Evolutionary conservation across 1,284 basidiomycete genomes (phyloP), one percentile per base, ranked within the genome.

Genomic region (Malassezia vespertilionis): DNA sequence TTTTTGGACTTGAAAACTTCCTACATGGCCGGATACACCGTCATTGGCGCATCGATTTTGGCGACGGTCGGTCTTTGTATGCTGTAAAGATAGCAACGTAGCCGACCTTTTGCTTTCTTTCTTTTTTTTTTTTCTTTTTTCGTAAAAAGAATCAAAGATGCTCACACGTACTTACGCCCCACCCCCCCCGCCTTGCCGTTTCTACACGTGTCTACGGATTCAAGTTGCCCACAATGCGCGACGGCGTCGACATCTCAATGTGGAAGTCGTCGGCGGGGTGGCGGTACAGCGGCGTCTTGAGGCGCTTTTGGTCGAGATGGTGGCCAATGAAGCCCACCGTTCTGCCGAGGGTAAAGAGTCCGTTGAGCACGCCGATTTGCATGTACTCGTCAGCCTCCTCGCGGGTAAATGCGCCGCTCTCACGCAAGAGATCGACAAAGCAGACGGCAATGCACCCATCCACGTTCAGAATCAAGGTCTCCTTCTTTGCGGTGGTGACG

Each of bases 361-460:
- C 90, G 73, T 96, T 96, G 53, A 97, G 79, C 15, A 84, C 84
- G 48, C 86, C 86, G 59, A 89, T 87, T 78, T 77, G 54, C 76
- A 89, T 86, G 78, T 96, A 96, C 75, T 97, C 91, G 60, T 88
- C 83, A 12, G 89, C 90, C 75, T 96, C 91, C 59, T 96, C 90
- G 17, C 83, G 79, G 3, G 84, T 88, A 78, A 97, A 97, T 5
- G 90, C 90, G 56, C 90, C 89, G 49, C 80, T 83, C 73, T 90
- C 86, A 40, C 84, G 81, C 52, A 97, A 80, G 49, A 97, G 77
- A 75, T 96, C 91, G 66, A 90, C 87, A 76, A 97, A 96, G 77
- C 85, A 93, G 56, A 91, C 91, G 38, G 91, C 91, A 57, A 97
- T 90, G 73, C 88, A 91, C 38, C 90, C 90, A 62, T 96, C 90